Evolutionary conservation across 176 grass and related monocot species (phyloP), one percentile per base, ranked within the genome.

Genomic region (Themeda triandra): DNA sequence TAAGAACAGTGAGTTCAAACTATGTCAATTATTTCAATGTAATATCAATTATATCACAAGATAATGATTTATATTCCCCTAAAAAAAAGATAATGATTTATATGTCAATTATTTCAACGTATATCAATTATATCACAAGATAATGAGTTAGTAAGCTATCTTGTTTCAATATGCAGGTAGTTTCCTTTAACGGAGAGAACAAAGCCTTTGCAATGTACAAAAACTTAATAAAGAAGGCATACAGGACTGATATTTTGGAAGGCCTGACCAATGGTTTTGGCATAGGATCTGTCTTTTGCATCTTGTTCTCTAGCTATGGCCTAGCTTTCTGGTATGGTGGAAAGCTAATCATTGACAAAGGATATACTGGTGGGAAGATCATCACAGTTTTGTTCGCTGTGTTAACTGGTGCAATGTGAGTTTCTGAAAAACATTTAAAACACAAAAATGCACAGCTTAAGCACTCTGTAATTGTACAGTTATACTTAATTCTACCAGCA

Each of bases 311-410:
- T 78, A 94, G 83, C 85, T 94, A 94, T 87, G 92, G 86, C 5
- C 78, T 94, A 58, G 89, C 92, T 15, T 84, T 94, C 46, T 94
- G 92, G 92, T 94, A 89, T 53, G 92, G 92, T 63, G 88, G 88
- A 74, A 86, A 84, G 70, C 78, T 92, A 29, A 91, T 94, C 18
- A 40, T 87, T 53, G 73, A 92, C n/a, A 92, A 87, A 85, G 92
- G 92, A 21, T 94, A 94, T 53, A 87, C n/a, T 30, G 89, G 92
- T 56, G 92, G 89, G 48, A 81, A 24, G 48, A 72, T 94, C 39
- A 29, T 92, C 2, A 95, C 86, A 74, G 40, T 92, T n/a, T 65
- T 95, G 40, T 40, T 86, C 83, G 79, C 87, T 5, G 87, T 94
- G 46, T 33, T 94, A 82, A 85, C 19, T 31, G 89, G 92, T 25